phyloP scores from a whole-genome alignment of 768 basidiomycete genomes.

The Boletus subparvulus region DNA sequence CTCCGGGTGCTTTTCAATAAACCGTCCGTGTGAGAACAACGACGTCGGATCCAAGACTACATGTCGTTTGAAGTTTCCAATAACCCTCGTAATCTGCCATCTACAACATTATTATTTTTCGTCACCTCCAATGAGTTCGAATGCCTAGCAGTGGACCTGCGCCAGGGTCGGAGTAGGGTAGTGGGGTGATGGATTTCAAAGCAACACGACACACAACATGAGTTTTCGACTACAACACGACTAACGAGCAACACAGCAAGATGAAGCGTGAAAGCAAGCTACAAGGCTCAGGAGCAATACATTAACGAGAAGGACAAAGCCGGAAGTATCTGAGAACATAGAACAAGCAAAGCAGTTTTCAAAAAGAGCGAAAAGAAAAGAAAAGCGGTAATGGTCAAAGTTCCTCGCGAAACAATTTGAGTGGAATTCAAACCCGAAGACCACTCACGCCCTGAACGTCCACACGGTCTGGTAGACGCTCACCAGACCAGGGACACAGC shows the following conservation, averaged over 20 bases:
- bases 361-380: not conserved
- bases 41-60: too few relatives aligned
- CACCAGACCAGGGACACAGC: constrained; percentile 46
- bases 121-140: too few relatives aligned
- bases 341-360: not conserved
- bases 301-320: not conserved
- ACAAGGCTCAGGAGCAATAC: not conserved
- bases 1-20: too few relatives aligned
- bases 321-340: not conserved
- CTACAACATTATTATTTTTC: too few relatives aligned
- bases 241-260: not conserved
- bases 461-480: constrained; percentile 50
- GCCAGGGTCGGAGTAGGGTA: too few relatives aligned
- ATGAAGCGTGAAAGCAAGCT: not conserved
- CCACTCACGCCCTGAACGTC: constrained; percentile 34
- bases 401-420: not conserved
- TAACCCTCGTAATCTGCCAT: too few relatives aligned
- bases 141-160: too few relatives aligned
- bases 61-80: too few relatives aligned
- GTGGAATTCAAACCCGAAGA: not conserved
- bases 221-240: not conserved
- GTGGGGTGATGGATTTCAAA: not conserved
- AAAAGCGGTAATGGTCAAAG: not conserved
- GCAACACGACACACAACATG: not conserved
- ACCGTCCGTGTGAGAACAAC: too few relatives aligned